phyloP scores from a whole-genome alignment of 2,329 filamentous ascomycete genomes.

The Alternaria dauci region DNA sequence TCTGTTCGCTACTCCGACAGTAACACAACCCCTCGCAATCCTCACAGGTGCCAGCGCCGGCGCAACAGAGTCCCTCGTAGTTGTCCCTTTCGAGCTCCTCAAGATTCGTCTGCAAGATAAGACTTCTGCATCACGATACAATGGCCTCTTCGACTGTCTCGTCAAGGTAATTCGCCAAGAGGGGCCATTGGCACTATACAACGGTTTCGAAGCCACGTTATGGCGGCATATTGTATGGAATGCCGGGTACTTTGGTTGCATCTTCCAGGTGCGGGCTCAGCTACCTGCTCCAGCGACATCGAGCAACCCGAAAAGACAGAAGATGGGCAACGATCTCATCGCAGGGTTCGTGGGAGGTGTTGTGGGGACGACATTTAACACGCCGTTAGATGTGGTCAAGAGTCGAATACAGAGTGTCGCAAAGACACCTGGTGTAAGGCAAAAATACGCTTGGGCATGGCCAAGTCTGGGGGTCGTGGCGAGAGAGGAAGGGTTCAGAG shows the following conservation, averaged over 20 bases:
- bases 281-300: constrained; percentile 26
- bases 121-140: constrained; percentile 38
- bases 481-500: constrained; percentile 38
- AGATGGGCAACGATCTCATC: constrained; percentile 38
- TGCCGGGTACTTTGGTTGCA: constrained; percentile 45
- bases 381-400: constrained; percentile 44
- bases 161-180: constrained; percentile 39
- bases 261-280: constrained; percentile 40
- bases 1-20: constrained; percentile 27
- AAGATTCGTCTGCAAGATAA: constrained; percentile 44
- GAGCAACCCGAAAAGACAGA: constrained; percentile 31
- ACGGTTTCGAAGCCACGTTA: constrained; percentile 44
- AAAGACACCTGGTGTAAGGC: constrained; percentile 32
- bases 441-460: constrained; percentile 44
- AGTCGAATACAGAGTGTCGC: constrained; percentile 45
- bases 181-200: constrained; percentile 39
- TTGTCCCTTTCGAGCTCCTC: constrained; percentile 43
- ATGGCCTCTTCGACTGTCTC: constrained; percentile 37
- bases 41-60: constrained; percentile 42
- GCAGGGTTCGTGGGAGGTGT: constrained; percentile 43
- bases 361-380: constrained; percentile 43
- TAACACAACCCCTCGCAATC: constrained; percentile 39
- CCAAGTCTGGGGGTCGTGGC: constrained; percentile 38
- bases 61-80: constrained; percentile 42
- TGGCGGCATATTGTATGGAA: constrained; percentile 47